Evolutionary conservation across 345 rosid genomes (phyloP), one percentile per base, ranked within the genome.

Genomic region (Nasturtium officinale): DNA sequence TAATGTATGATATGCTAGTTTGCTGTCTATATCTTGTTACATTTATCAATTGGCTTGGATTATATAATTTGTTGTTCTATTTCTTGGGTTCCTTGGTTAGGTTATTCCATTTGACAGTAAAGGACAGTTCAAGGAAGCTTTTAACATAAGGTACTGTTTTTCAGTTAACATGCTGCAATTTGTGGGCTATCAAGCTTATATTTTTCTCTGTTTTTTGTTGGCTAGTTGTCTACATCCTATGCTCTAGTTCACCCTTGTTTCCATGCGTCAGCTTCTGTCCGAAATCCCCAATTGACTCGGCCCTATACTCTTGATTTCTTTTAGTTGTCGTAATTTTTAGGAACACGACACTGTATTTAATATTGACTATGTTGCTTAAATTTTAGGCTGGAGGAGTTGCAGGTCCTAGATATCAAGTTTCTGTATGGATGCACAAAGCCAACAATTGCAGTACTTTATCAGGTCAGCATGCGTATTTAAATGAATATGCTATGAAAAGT

Each of bases 341-440:
- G 30, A 38, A 23, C 55, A 40, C 20, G 21, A 42, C 11, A 7
- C 23, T 47, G 16, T 17, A 57, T 38, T 13, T 33, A 20, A 62
- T 46, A 33, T 54, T 47, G 23, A 56, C 7, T 33, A 17, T 71
- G 65, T 8, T 67, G 50, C 68, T 37, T 67, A 10, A 40, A 40
- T 69, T 87, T 79, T 61, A 94, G 97, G 91, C 86, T 89, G n/a
- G 93, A 91, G 81, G 96, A 91, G 82, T 93, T 95, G 76, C 96
- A 95, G 77, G 96, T 95, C 52, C 76, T 95, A 86, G 97, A 95
- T 81, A 91, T 95, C 75, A 91, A 95, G 79, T 95, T 95, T 86
- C 86, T 91, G 30, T 86, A 74, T 72, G 97, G 99, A 78, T 95
- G 96, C 82, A 52, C 82, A 4, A 95, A 89, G 76, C 97, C 98